Percentiles rank a stretch among this genome's conserved stretches.
Conservation (phyloP, 768 basidiomycete genomes). For the Russula griseocarnosa region DNA sequence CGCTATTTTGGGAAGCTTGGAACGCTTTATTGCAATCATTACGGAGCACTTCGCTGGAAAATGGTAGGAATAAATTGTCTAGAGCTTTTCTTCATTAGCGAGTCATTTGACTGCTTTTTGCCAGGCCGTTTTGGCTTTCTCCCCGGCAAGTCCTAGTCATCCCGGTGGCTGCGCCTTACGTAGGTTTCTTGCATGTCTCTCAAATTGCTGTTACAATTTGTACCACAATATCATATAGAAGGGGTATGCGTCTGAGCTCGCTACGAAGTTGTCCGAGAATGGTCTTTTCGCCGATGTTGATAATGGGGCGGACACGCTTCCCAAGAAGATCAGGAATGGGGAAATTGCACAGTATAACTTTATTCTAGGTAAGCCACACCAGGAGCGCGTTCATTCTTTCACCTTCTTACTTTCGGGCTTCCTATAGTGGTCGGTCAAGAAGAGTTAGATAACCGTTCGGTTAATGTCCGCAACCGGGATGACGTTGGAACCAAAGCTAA, state of each 20-base stretch:
- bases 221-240: constrained; percentile 46
- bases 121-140: constrained; percentile 96
- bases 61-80: constrained; percentile 53
- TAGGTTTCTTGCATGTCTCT: constrained; percentile 41
- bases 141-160: constrained; percentile 95
- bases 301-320: constrained; percentile 85
- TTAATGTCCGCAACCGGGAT: constrained; percentile 95
- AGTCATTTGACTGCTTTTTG: not conserved
- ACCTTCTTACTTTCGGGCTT: not conserved
- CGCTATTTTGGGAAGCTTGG: constrained; percentile 89
- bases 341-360: constrained; percentile 98
- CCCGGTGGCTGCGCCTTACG: constrained; percentile 86
- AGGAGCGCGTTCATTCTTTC: not conserved
- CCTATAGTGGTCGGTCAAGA: constrained; percentile 87
- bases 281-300: constrained; percentile 92
- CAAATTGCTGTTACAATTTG: not conserved
- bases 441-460: constrained; percentile 79
- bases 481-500: constrained; percentile 83
- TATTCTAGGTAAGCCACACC: constrained; percentile 68
- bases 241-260: constrained; percentile 84
- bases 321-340: constrained; percentile 96
- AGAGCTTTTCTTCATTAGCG: not conserved
- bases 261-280: constrained; percentile 56
- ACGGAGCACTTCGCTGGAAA: constrained; percentile 98
- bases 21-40: constrained; percentile 94